Evolutionary conservation across 768 basidiomycete species (phyloP).

Genomic region (Lactarius vividus): DNA sequence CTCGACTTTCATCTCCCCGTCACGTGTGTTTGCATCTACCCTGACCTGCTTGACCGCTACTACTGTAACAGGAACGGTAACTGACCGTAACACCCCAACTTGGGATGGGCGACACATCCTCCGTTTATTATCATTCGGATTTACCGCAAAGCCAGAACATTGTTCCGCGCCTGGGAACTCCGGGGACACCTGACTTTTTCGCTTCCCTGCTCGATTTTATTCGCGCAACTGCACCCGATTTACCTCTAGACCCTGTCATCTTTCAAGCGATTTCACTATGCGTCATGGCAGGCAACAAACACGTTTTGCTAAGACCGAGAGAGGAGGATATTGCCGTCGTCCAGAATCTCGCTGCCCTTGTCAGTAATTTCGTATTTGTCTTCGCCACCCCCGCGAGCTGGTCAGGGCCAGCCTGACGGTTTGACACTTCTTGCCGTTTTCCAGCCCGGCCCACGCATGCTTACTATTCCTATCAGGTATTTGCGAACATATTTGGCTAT

Average conservation of each 20-base stretch:
- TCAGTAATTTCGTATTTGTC: slow-evolving; percentile 36
- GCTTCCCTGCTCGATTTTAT: slow-evolving; percentile 44
- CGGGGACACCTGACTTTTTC: slow-evolving; percentile 29
- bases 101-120: slow-evolving; percentile 13
- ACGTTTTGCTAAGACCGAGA: slow-evolving; percentile 61
- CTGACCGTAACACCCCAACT: not conserved
- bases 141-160: slow-evolving; percentile 4
- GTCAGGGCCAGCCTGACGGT: not conserved
- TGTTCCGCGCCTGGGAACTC: slow-evolving; percentile 9
- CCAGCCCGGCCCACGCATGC: not conserved
- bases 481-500: slow-evolving; percentile 58
- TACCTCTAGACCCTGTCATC: slow-evolving; percentile 61
- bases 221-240: slow-evolving; percentile 42
- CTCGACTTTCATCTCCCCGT: slow-evolving; percentile 7
- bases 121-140: slow-evolving; percentile 9
- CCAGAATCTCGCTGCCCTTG: slow-evolving; percentile 55
- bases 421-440: not conserved
- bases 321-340: slow-evolving; percentile 65
- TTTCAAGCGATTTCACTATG: slow-evolving; percentile 66
- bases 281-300: slow-evolving; percentile 57
- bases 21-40: slow-evolving; percentile 11
- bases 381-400: not conserved
- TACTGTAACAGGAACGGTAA: not conserved
- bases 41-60: not conserved
- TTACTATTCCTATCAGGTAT: slow-evolving; percentile 43